Base-by-base conservation (phyloP, 202 grass and related monocot genomes). In the Alloteropsis angusta region DNA sequence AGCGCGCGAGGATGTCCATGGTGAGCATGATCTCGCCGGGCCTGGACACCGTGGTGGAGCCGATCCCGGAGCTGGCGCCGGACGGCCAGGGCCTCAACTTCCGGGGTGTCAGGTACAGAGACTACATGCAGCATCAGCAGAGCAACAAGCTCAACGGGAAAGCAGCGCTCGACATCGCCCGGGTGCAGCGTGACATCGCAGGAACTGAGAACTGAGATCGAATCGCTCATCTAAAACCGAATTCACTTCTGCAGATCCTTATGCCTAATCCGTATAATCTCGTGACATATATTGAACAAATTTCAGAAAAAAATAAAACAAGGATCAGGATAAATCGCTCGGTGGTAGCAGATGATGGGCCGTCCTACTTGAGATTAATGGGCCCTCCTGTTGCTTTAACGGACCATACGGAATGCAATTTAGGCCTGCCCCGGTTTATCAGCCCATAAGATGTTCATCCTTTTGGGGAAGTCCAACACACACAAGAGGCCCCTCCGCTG, bases 121-220 rank as follows among this genome's bases (percentile, higher is more conserved):
- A 97, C 45, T 94, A 89, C 80, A 50, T 94, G 74, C 87, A 83
- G 59, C 59, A 76, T 25, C 94, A 97, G 71, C 91, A 97, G 81
- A 88, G 83, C 59, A 90, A 62, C 53, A 63, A 9, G 36, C 75
- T 97, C 36, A 17, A 60, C 7, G 84, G 74, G 74, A 97, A 94
- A 68, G 26, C 73, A 18, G 87, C 77, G 8, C 34, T 94, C 14
- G 60, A 92, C 61, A 60, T 84, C 5, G 65, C 86, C 9, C 76
- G 83, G 39, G 22, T 89, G 37, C 35, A 69, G 71, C 35, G 13
- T 74, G 42, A 44, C 43, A 25, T 32, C 38, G 21, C 71, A 0
- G 68, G 28, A 30, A 30, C 28, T 52, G 12, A 74, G 42, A 28
- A 67, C 0, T 64, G 49, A 52, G 14, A 17, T 39, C 3, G 7